These are phyloP conservation scores for Penicillium sp. DNA, from an alignment of 2,329 filamentous ascomycete genomes.

Conservation along the genomic window DNA sequence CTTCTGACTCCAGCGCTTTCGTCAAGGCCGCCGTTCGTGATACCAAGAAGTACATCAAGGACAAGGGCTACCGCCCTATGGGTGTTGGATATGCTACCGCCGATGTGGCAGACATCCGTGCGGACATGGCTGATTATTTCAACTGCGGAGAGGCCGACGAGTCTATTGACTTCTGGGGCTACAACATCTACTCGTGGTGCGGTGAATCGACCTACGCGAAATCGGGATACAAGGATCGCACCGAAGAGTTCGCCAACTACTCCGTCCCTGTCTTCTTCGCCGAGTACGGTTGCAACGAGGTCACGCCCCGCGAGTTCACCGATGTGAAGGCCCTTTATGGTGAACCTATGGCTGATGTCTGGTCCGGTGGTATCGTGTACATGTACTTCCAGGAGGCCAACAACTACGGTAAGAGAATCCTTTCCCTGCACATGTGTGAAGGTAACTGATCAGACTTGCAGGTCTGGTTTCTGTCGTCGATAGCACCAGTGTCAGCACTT, in stretches of 20 bases:
- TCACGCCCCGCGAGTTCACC: slow-evolving; percentile 62
- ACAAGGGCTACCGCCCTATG: slow-evolving; percentile 62
- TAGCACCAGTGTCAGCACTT: slow-evolving; percentile 53
- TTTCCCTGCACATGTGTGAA: not conserved
- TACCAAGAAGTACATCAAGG: slow-evolving; percentile 80
- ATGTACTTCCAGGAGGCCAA: slow-evolving; percentile 90
- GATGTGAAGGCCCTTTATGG: slow-evolving; percentile 76
- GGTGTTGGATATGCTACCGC: slow-evolving; percentile 91
- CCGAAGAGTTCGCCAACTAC: slow-evolving; percentile 75
- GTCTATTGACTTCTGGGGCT: slow-evolving; percentile 90
- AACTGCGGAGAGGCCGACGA: slow-evolving; percentile 62
- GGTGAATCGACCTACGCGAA: slow-evolving; percentile 64
- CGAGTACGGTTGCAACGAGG: slow-evolving; percentile 86
- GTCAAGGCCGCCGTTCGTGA: slow-evolving; percentile 95
- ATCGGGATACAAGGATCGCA: slow-evolving; percentile 72
- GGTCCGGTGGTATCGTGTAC: slow-evolving; percentile 93
- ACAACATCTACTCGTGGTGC: slow-evolving; percentile 99
- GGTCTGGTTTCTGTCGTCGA: slow-evolving; percentile 46
- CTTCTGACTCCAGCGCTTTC: slow-evolving; percentile 78
- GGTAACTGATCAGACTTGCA: slow-evolving; percentile 40
- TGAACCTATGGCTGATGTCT: slow-evolving; percentile 67
- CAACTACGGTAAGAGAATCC: slow-evolving; percentile 40
- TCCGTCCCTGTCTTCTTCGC: slow-evolving; percentile 91
- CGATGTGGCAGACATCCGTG: slow-evolving; percentile 75
- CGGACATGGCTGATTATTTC: slow-evolving; percentile 77